phyloP scores from a whole-genome alignment of 495 filamentous ascomycete genomes.

The Sordaria brevicollis region DNA sequence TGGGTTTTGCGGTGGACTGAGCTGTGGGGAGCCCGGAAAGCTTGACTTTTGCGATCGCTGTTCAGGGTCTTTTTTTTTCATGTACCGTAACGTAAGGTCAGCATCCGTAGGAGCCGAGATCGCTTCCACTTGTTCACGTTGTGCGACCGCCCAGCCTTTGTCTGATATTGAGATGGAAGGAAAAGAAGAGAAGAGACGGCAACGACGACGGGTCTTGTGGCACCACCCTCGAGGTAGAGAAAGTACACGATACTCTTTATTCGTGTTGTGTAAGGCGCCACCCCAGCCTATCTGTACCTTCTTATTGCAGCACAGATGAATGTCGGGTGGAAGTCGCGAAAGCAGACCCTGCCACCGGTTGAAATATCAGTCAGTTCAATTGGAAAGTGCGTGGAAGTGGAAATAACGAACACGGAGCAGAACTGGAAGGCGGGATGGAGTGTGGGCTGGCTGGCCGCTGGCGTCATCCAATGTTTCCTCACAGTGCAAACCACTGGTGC shows the following conservation, averaged over 20 bases:
- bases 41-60: neutral
- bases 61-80: neutral
- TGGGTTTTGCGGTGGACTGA: neutral
- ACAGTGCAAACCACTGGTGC: neutral
- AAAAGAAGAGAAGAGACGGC: neutral
- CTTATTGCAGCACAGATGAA: neutral
- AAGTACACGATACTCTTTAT: neutral
- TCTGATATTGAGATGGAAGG: neutral
- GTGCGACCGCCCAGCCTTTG: neutral
- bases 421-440: neutral
- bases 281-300: neutral
- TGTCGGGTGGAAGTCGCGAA: neutral
- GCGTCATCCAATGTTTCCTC: neutral
- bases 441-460: neutral
- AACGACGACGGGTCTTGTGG: neutral
- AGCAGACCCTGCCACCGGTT: neutral
- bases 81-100: neutral
- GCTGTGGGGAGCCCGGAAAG: neutral
- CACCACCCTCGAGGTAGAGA: neutral
- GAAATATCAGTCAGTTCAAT: neutral
- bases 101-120: neutral
- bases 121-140: neutral
- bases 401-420: neutral
- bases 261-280: neutral
- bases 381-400: too few species aligned